phyloP scores from a whole-genome alignment of 345 rosid species.

The Chamaenerion angustifolium region DNA sequence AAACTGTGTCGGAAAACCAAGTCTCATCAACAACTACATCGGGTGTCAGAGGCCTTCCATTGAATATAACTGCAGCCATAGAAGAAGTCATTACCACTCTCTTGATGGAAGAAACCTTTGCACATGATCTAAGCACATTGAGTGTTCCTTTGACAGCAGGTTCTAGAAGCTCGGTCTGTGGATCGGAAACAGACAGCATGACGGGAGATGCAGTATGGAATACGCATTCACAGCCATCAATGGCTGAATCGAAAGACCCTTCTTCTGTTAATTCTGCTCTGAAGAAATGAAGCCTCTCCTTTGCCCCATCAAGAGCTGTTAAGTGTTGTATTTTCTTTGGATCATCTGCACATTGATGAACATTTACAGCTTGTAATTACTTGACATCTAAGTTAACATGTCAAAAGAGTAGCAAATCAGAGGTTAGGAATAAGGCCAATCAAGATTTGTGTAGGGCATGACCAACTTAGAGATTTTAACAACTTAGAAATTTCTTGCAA shows the following conservation, averaged over 20 bases:
- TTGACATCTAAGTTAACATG: background rate
- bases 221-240: slow-evolving; percentile 19
- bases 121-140: slow-evolving; percentile 21
- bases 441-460: too few species aligned
- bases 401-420: too few species aligned
- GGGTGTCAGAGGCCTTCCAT: slow-evolving; percentile 7
- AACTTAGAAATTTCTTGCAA: too few species aligned
- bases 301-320: slow-evolving; percentile 22
- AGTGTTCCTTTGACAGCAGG: slow-evolving; percentile 26
- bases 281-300: slow-evolving; percentile 21
- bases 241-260: slow-evolving; percentile 18
- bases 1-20: slow-evolving; percentile 12
- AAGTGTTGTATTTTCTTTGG: slow-evolving; percentile 15
- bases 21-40: slow-evolving; percentile 18
- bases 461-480: too few species aligned
- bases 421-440: too few species aligned
- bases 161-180: slow-evolving; percentile 20
- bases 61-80: slow-evolving; percentile 11
- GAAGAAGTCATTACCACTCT: slow-evolving; percentile 28
- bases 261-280: slow-evolving; percentile 17
- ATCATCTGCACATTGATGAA: slow-evolving; percentile 16
- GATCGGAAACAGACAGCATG: slow-evolving; percentile 15
- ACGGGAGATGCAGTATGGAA: slow-evolving; percentile 46
- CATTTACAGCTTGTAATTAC: background rate
- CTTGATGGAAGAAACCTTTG: slow-evolving; percentile 19